Conservation (phyloP, 1,284 basidiomycete species). For the Tilletia setariae region DNA sequence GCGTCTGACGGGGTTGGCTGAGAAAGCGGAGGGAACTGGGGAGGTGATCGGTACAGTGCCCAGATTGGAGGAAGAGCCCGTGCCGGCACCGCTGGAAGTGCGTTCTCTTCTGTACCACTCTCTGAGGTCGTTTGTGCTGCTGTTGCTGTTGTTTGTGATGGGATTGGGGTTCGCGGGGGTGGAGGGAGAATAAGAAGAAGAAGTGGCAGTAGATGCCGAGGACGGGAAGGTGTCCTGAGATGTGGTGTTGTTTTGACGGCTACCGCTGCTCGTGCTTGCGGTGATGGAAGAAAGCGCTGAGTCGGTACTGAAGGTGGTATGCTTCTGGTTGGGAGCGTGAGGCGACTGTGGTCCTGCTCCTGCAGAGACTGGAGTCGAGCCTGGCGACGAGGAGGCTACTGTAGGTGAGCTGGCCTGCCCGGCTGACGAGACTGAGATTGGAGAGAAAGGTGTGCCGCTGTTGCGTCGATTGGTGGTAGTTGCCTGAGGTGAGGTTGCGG, state of each 20-base stretch:
- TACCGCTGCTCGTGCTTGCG: background rate
- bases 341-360: background rate
- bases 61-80: background rate
- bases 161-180: background rate
- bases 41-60: background rate
- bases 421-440: background rate
- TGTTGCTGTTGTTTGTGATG: conserved; percentile 16
- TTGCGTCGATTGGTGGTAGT: background rate
- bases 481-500: background rate
- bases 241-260: background rate
- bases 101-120: conserved; percentile 12
- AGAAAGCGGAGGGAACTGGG: no score
- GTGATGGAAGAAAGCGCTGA: background rate
- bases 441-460: conserved; percentile 2
- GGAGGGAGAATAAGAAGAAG: background rate
- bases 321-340: no score
- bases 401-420: background rate
- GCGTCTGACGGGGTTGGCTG: background rate
- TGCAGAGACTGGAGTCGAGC: background rate
- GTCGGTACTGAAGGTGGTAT: background rate
- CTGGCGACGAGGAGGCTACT: background rate
- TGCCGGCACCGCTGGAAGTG: background rate
- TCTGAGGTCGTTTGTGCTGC: conserved; percentile 13
- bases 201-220: background rate
- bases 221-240: background rate